Evolutionary conservation across 1,284 basidiomycete species (phyloP).

Genomic region (Termitomyces sp.): DNA sequence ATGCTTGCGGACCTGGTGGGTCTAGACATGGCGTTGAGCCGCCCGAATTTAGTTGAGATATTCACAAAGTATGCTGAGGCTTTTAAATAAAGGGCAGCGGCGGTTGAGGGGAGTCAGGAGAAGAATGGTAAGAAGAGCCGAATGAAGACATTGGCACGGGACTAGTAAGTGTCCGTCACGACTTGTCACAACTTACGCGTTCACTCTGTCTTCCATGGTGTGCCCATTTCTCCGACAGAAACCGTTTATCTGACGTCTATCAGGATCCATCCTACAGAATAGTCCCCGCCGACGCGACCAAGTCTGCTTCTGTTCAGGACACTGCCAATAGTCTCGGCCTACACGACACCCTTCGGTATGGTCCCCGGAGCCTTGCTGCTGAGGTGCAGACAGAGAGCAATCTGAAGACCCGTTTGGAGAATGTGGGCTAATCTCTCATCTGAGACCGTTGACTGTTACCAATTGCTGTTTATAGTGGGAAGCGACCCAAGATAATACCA

Average conservation of each 20-base stretch:
- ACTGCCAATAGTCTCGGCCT: constrained; percentile 70
- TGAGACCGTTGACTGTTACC: neutral
- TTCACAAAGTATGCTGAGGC: neutral
- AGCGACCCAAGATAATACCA: constrained; percentile 84
- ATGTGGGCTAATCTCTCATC: constrained; percentile 39
- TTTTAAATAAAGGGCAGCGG: neutral
- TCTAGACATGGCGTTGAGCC: constrained; percentile 38
- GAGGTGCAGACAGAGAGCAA: constrained; percentile 56
- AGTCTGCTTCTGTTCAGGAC: constrained; percentile 62
- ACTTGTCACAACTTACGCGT: constrained; percentile 18
- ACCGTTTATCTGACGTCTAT: neutral
- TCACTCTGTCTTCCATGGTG: constrained; percentile 32
- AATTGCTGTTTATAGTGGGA: constrained; percentile 67
- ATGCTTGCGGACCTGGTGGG: constrained; percentile 59
- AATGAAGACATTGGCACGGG: constrained; percentile 11
- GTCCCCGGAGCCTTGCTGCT: constrained; percentile 67
- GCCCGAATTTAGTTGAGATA: neutral
- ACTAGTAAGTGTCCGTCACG: constrained; percentile 12
- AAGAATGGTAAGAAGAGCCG: constrained; percentile 12
- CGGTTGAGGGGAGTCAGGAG: neutral
- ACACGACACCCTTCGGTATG: constrained; percentile 76
- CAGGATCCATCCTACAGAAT: constrained; percentile 66
- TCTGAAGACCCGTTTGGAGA: constrained; percentile 62
- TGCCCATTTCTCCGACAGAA: constrained; percentile 4
- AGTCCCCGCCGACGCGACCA: constrained; percentile 51